Base-by-base conservation (phyloP, 345 rosid species). In the Luvunga scandens region DNA sequence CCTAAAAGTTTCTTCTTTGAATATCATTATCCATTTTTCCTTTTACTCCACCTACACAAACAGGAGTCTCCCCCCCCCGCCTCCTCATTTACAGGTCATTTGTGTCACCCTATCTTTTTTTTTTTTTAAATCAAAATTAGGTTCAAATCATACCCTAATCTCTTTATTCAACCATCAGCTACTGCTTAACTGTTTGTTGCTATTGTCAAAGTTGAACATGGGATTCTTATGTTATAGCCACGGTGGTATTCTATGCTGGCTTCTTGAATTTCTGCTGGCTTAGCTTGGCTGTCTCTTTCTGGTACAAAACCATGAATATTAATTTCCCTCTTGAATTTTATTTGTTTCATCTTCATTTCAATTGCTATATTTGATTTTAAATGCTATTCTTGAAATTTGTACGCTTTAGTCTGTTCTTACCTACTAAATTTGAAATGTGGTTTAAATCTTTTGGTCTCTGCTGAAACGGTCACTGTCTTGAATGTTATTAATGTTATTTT, bases 281-380 rank as follows among this genome's bases (percentile, higher is more conserved):
- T 45, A 45, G 50, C 57, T 62, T 79, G 68, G 71, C 48, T 69
- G 27, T 57, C 84, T 78, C 5, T 56, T 83, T 81, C 84, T 85
- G 83, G 83, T 88, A 84, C 89, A 87, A 75, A 83, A 81, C 74
- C 64, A 76, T 38, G 72, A 79, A 77, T 61, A 42, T 75, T 50
- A 39, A 55, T 33, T 72, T 77, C 22, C 64, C 65, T 78, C 28
- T 77, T 79, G 61, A 74, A 25, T 66, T 61, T 21, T 71, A 10
- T 28, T 39, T 45, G 16, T 34, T 78, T 74, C 57, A 9, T 71
- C 39, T 73, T 71, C 72, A 64, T 45, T 72, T 71, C 72, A 57
- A 64, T 73, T 39, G 61, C 55, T 66, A 72, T 77, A 61, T n/a
- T 71, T 81, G 33, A 67, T 74, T 77, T 66, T 67, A 76, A 50